These are phyloP conservation scores for Pythium aphanidermatum DNA, from an alignment of 352 stramenopile species.

Conservation along the genomic window DNA sequence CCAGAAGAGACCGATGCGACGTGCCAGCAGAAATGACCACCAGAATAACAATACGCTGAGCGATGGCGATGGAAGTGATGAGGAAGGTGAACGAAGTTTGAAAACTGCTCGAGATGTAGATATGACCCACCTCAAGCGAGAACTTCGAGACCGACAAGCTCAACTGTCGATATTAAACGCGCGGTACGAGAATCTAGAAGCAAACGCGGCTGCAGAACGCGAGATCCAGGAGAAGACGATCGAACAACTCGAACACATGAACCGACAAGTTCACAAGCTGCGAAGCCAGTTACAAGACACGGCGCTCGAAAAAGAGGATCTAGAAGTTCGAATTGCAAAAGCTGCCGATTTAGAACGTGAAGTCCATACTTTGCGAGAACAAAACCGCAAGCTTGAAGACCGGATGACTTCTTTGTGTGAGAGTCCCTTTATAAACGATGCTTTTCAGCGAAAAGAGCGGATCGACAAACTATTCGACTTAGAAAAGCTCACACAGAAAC, in stretches of 20 bases:
- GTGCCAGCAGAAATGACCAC: constrained; percentile 11
- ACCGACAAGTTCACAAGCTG: constrained; percentile 87
- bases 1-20: neutral
- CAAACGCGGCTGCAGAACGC: constrained; percentile 66
- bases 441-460: constrained; percentile 81
- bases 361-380: constrained; percentile 55
- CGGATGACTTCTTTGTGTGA: constrained; percentile 89
- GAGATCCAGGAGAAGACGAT: constrained; percentile 90
- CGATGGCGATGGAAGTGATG: constrained; percentile 25
- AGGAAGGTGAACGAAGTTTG: neutral
- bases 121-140: constrained; percentile 53
- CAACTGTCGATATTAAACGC: constrained; percentile 83
- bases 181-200: constrained; percentile 86
- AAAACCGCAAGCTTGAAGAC: constrained; percentile 87
- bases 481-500: constrained; percentile 74
- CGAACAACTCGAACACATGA: constrained; percentile 87
- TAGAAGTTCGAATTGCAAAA: constrained; percentile 57
- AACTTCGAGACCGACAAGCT: constrained; percentile 76
- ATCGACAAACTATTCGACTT: constrained; percentile 84
- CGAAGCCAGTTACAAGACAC: constrained; percentile 76
- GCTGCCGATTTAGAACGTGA: constrained; percentile 78
- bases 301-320: constrained; percentile 70
- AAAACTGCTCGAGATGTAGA: constrained; percentile 24
- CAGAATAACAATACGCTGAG: constrained; percentile 30
- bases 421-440: constrained; percentile 91